Percentiles rank a stretch among this genome's conserved stretches.
These are phyloP conservation scores for Codiaeum variegatum DNA, from an alignment of 441 rosid species.

Conservation along the genomic window DNA sequence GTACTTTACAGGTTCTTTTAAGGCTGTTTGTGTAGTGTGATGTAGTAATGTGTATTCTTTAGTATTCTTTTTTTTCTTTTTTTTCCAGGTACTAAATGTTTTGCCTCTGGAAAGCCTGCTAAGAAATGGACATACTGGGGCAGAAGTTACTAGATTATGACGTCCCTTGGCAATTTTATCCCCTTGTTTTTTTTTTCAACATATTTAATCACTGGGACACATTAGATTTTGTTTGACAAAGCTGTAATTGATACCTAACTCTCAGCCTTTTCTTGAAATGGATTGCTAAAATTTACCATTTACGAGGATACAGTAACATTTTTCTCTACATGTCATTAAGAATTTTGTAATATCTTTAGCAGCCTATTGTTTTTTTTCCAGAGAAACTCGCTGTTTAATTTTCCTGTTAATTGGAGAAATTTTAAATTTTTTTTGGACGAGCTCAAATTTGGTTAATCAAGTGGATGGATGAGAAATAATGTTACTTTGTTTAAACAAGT, in stretches of 20 bases:
- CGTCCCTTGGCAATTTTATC: not conserved
- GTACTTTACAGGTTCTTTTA: slow-evolving; percentile 26
- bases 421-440: too few species aligned
- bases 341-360: too few species aligned
- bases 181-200: not conserved
- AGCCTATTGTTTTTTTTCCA: too few species aligned
- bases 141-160: slow-evolving; percentile 62
- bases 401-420: too few species aligned
- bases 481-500: too few species aligned
- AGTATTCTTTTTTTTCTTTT: not conserved
- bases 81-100: slow-evolving; percentile 69
- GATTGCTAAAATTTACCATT: not conserved
- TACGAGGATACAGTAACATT: not conserved
- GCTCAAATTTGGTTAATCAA: too few species aligned
- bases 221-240: slow-evolving; percentile 9
- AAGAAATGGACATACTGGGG: slow-evolving; percentile 97
- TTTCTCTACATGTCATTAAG: not conserved
- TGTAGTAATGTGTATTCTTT: not conserved
- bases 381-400: too few species aligned
- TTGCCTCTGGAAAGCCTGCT: slow-evolving; percentile 90
- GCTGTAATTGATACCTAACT: not conserved
- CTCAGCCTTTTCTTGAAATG: not conserved
- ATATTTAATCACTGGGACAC: not conserved
- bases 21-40: not conserved
- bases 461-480: too few species aligned